Percentiles rank a stretch among this genome's conserved stretches.
Conservation (phyloP, 1,284 basidiomycete species). For the Meira miltonrushii region DNA sequence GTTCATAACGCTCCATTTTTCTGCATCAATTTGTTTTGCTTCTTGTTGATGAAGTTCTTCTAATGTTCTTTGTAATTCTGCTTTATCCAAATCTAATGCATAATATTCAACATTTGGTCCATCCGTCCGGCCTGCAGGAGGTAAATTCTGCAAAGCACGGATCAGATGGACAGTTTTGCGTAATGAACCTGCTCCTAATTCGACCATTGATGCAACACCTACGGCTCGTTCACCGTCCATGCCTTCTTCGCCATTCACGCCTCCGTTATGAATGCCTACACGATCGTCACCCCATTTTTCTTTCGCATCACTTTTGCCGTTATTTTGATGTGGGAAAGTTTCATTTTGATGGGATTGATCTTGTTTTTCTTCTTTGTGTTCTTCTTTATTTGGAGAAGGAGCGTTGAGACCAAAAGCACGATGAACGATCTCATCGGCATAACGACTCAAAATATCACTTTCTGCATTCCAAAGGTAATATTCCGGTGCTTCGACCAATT, state of each 20-base stretch:
- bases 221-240: slow-evolving; percentile 55
- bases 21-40: slow-evolving; percentile 59
- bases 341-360: slow-evolving; percentile 16
- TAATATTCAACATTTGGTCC: slow-evolving; percentile 72
- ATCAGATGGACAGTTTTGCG: slow-evolving; percentile 74
- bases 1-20: slow-evolving; percentile 33
- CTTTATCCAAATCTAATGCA: slow-evolving; percentile 84
- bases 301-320: slow-evolving; percentile 27
- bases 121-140: slow-evolving; percentile 18
- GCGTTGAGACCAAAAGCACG: slow-evolving; percentile 31
- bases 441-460: slow-evolving; percentile 56
- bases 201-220: slow-evolving; percentile 24
- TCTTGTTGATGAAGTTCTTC: slow-evolving; percentile 58
- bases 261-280: slow-evolving; percentile 67
- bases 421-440: slow-evolving; percentile 56
- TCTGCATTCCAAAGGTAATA: slow-evolving; percentile 77
- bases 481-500: slow-evolving; percentile 61
- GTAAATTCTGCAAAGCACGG: slow-evolving; percentile 61
- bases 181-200: slow-evolving; percentile 54
- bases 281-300: slow-evolving; percentile 61
- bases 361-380: slow-evolving; percentile 13
- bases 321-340: neutral
- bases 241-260: slow-evolving; percentile 58
- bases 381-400: slow-evolving; percentile 48
- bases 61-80: slow-evolving; percentile 77